Evolutionary conservation across 129 eudicot species (phyloP).

Genomic region (Daucus carota): DNA sequence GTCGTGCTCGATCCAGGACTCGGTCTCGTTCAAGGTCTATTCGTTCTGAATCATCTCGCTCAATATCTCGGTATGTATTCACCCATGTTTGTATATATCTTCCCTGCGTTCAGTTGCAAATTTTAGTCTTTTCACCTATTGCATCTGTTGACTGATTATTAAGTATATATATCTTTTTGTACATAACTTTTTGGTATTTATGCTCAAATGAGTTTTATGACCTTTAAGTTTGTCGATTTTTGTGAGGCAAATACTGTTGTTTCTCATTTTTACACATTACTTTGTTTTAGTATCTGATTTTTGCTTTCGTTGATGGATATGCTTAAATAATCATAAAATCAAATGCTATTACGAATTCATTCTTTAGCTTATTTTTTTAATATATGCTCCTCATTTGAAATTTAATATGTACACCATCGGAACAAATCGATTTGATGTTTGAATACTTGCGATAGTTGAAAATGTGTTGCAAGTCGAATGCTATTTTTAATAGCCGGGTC

Average conservation of each 20-base stretch:
- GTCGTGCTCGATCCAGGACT: conserved; percentile 33
- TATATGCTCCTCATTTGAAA: background rate
- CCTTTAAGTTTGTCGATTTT: background rate
- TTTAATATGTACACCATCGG: background rate
- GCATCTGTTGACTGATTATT: background rate
- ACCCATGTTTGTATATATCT: background rate
- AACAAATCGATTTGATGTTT: background rate
- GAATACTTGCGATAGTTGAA: background rate
- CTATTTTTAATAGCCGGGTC: background rate
- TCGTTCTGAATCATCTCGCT: conserved; percentile 41
- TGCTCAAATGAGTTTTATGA: background rate
- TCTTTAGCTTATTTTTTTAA: background rate
- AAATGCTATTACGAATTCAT: background rate
- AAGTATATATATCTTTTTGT: background rate
- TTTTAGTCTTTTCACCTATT: background rate
- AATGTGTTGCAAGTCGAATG: background rate
- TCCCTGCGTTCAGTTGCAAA: background rate
- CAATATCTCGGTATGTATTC: conserved; percentile 49
- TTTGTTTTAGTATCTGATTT: background rate
- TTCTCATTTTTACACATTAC: background rate
- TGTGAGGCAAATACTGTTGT: background rate
- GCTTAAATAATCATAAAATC: background rate
- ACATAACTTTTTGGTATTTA: background rate
- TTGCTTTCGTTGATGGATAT: background rate
- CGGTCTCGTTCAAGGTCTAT: conserved; percentile 52